These are phyloP conservation scores for Pelargonium myrrhifolium DNA, from an alignment of 441 rosid species.

Conservation along the genomic window DNA sequence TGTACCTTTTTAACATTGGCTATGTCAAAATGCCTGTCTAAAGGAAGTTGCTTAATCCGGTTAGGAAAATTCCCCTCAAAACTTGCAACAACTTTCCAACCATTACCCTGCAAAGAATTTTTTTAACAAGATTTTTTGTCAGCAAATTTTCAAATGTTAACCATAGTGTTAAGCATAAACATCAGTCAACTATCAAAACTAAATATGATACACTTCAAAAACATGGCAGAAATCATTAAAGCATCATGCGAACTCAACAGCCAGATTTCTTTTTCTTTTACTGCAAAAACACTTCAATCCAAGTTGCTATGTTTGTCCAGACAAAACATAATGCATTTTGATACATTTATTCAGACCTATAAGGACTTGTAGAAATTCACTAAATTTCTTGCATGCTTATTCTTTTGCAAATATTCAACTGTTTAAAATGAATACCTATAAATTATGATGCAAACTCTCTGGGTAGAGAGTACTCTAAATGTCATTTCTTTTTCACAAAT, in stretches of 20 bases:
- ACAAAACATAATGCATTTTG: neutral
- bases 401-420: neutral
- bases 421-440: neutral
- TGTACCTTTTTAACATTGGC: constrained; percentile 80
- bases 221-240: neutral
- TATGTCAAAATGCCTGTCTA: constrained; percentile 89
- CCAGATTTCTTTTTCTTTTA: neutral
- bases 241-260: neutral
- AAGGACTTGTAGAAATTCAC: neutral
- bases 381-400: constrained; percentile 5
- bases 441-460: neutral
- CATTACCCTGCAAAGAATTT: constrained; percentile 62
- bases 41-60: constrained; percentile 90
- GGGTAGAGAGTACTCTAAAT: neutral
- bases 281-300: neutral
- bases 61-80: constrained; percentile 91
- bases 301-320: too few relatives aligned
- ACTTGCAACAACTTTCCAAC: constrained; percentile 95
- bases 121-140: constrained; percentile 9
- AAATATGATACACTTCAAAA: neutral
- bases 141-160: constrained; percentile 2
- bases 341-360: neutral
- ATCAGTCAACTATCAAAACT: neutral
- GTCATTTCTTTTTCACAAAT: neutral
- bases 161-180: neutral